A percentile compares a stretch with the other conserved stretches of the same genome.
Conservation (phyloP, 768 basidiomycete species). For the Suillus fuscotomentosus region DNA sequence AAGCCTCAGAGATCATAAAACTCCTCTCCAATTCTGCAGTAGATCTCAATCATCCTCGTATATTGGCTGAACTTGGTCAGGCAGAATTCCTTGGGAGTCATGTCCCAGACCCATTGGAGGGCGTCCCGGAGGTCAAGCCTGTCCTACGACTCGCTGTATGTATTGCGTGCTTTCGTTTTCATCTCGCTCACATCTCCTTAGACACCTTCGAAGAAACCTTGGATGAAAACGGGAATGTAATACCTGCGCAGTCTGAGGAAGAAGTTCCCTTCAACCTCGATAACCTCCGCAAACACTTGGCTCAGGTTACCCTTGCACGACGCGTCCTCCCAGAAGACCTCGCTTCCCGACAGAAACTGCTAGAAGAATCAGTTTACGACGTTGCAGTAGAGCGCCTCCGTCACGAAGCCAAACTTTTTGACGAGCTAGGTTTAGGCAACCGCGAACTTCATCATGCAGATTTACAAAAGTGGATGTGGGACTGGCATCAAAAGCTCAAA, state of each 20-base stretch:
- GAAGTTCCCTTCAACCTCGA: too few relatives aligned
- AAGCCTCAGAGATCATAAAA: slow-evolving; percentile 54
- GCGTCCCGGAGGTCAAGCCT: slow-evolving; percentile 62
- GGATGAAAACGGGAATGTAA: slow-evolving; percentile 20
- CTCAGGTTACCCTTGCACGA: too few relatives aligned
- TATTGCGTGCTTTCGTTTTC: background rate
- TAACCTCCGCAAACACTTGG: too few relatives aligned
- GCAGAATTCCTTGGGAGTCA: slow-evolving; percentile 45
- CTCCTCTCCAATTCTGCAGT: slow-evolving; percentile 60
- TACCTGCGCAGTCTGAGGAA: slow-evolving; percentile 20
- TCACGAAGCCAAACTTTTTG: slow-evolving; percentile 59
- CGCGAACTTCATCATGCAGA: slow-evolving; percentile 44
- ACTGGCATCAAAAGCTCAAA: slow-evolving; percentile 71
- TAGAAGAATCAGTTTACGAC: slow-evolving; percentile 85
- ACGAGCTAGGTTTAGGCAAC: slow-evolving; percentile 53
- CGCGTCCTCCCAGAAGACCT: too few relatives aligned
- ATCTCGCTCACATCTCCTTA: slow-evolving; percentile 6
- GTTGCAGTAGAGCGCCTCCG: slow-evolving; percentile 71
- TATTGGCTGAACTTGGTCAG: slow-evolving; percentile 58
- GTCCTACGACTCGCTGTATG: slow-evolving; percentile 50
- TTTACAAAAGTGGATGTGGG: slow-evolving; percentile 81
- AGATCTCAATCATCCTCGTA: slow-evolving; percentile 44
- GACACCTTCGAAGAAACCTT: slow-evolving; percentile 18
- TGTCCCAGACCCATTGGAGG: slow-evolving; percentile 41
- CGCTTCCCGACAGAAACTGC: too few relatives aligned